Conservation (phyloP, 1,284 basidiomycete genomes). For the Somion occarium region DNA sequence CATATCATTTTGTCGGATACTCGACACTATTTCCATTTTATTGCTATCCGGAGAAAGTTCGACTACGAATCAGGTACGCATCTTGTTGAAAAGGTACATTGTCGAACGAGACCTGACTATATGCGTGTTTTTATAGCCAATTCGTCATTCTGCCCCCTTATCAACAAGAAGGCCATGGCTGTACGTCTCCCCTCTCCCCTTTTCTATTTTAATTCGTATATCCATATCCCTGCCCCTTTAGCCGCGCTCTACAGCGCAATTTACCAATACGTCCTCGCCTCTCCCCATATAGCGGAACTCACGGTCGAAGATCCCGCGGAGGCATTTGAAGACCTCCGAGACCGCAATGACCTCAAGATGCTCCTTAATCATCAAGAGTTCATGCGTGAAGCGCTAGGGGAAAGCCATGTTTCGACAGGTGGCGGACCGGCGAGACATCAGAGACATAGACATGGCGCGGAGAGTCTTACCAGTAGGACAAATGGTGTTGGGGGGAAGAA, state of each 20-base stretch:
- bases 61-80: slow-evolving; percentile 89
- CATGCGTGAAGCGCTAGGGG: slow-evolving; percentile 61
- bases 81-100: slow-evolving; percentile 26
- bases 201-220: neutral
- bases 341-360: slow-evolving; percentile 86
- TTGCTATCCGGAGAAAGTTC: slow-evolving; percentile 84
- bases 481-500: slow-evolving; percentile 22
- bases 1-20: slow-evolving; percentile 92
- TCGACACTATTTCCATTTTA: slow-evolving; percentile 92
- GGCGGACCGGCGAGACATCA: slow-evolving; percentile 6
- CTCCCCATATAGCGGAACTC: slow-evolving; percentile 76
- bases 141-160: slow-evolving; percentile 76
- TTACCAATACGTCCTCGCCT: slow-evolving; percentile 71
- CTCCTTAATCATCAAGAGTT: slow-evolving; percentile 65
- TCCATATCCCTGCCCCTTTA: slow-evolving; percentile 25
- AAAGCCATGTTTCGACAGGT: slow-evolving; percentile 23
- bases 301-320: slow-evolving; percentile 98
- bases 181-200: slow-evolving; percentile 44
- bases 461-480: too few relatives aligned
- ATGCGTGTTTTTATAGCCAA: slow-evolving; percentile 1
- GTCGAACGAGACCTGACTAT: neutral
- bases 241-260: slow-evolving; percentile 87
- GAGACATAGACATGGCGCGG: neutral
- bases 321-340: slow-evolving; percentile 91
- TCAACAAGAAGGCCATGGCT: slow-evolving; percentile 88